Percentiles rank a stretch among this genome's conserved stretches.
Evolutionary conservation across 495 filamentous ascomycete genomes (phyloP).

Genomic region (Trypethelium eluteriae): DNA sequence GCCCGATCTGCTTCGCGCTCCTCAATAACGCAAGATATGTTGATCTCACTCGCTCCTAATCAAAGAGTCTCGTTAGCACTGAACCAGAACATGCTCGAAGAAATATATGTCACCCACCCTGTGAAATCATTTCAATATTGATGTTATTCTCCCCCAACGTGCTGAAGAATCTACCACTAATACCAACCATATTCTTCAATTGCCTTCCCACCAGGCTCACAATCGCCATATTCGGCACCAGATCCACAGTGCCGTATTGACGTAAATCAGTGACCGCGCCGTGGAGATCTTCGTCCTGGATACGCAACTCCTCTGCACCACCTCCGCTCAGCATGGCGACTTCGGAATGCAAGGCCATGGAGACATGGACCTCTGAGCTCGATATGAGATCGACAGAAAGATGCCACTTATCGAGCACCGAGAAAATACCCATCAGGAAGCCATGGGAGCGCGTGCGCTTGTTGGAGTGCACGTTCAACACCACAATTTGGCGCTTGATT

Average conservation of each 20-base stretch:
- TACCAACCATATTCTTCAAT: slow-evolving; percentile 90
- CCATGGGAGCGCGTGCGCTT: slow-evolving; percentile 80
- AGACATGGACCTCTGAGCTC: slow-evolving; percentile 89
- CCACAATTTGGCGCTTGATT: slow-evolving; percentile 84
- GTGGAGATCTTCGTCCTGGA: slow-evolving; percentile 31
- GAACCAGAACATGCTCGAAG: neutral
- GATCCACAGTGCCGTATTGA: slow-evolving; percentile 74
- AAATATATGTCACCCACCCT: slow-evolving; percentile 52
- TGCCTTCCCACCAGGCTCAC: slow-evolving; percentile 84
- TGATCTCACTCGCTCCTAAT: slow-evolving; percentile 92
- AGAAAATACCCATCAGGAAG: slow-evolving; percentile 86
- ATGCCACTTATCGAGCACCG: slow-evolving; percentile 67
- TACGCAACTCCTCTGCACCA: slow-evolving; percentile 53
- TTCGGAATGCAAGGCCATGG: slow-evolving; percentile 78
- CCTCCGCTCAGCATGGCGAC: slow-evolving; percentile 42
- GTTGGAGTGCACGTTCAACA: slow-evolving; percentile 93
- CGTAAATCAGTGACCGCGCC: slow-evolving; percentile 52
- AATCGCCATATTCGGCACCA: slow-evolving; percentile 82
- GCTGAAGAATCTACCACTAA: slow-evolving; percentile 61
- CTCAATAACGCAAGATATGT: slow-evolving; percentile 95
- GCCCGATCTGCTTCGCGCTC: slow-evolving; percentile 82
- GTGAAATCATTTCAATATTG: slow-evolving; percentile 97
- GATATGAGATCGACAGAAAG: slow-evolving; percentile 90
- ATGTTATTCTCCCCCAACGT: slow-evolving; percentile 77
- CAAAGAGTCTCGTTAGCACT: neutral